These are phyloP conservation scores for Nitzschia palea DNA, from an alignment of 108 stramenopile species.

Conservation along the genomic window DNA sequence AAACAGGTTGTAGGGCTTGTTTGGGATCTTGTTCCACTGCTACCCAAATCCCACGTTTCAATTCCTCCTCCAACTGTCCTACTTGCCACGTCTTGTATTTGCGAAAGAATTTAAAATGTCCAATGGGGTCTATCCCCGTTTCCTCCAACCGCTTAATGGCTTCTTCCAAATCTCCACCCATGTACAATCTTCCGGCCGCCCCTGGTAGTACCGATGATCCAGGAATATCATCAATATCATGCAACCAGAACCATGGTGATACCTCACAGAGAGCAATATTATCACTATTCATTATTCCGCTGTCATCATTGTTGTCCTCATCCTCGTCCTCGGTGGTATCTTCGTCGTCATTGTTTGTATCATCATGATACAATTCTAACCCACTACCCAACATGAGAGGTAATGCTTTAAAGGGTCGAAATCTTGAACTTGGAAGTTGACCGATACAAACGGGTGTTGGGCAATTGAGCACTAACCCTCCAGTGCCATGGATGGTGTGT, in stretches of 20 bases:
- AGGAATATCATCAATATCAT: neutral
- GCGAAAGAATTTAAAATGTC: conserved; percentile 1
- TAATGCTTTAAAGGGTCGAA: neutral
- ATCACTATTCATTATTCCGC: neutral
- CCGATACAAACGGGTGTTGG: neutral
- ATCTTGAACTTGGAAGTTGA: neutral
- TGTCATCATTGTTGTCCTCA: neutral
- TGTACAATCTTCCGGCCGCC: neutral
- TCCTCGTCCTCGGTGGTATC: neutral
- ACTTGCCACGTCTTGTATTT: neutral
- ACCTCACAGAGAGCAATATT: neutral
- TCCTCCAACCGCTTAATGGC: neutral
- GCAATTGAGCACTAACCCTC: neutral
- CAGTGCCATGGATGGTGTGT: neutral
- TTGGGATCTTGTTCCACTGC: conserved; percentile 4
- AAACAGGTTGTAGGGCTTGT: neutral
- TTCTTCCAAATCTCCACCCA: neutral
- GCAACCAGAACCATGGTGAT: conserved; percentile 3
- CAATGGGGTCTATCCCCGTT: neutral
- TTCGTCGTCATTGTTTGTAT: neutral
- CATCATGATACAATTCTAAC: too few relatives aligned
- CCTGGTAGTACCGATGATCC: neutral
- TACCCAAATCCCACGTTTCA: neutral
- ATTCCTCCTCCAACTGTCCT: neutral
- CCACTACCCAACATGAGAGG: conserved; percentile 1